Evolutionary conservation across 2,329 filamentous ascomycete genomes (phyloP).

Genomic region (Botrytis deweyae): DNA sequence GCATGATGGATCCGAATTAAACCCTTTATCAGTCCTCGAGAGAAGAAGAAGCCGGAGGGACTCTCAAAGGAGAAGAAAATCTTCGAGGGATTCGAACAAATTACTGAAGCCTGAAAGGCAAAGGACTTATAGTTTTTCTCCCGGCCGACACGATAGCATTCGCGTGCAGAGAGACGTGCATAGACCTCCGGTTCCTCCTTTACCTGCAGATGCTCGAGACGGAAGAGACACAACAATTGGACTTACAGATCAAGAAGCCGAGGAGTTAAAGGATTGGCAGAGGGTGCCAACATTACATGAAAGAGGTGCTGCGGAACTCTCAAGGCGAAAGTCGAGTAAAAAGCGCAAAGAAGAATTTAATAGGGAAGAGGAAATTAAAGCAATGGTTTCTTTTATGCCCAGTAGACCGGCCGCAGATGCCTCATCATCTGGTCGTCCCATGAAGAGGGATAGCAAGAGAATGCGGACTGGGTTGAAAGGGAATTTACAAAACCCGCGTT

Average conservation of each 20-base stretch:
- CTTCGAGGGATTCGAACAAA: conserved; percentile 41
- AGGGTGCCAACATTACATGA: conserved; percentile 59
- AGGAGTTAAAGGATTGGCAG: conserved; percentile 42
- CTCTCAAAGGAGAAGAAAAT: conserved; percentile 33
- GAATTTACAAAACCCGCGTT: conserved; percentile 56
- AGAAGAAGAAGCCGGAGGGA: conserved; percentile 41
- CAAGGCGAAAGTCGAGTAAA: conserved; percentile 73
- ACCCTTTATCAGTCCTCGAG: conserved; percentile 34
- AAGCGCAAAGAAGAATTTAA: conserved; percentile 71
- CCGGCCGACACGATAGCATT: conserved; percentile 56
- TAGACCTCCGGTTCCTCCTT: conserved; percentile 36
- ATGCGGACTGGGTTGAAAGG: conserved; percentile 55
- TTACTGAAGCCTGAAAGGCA: conserved; percentile 47
- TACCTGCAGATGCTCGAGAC: conserved; percentile 33
- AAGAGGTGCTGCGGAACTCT: conserved; percentile 57
- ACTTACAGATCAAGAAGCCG: conserved; percentile 32
- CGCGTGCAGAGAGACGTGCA: conserved; percentile 41
- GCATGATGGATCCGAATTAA: conserved; percentile 40
- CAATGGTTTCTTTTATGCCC: conserved; percentile 72
- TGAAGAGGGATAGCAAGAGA: conserved; percentile 65
- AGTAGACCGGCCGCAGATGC: conserved; percentile 60
- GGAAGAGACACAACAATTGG: conserved; percentile 27
- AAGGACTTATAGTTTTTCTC: conserved; percentile 62
- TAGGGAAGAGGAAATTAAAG: conserved; percentile 83
- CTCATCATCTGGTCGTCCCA: conserved; percentile 58